These are phyloP conservation scores for Dactylellina drechsleri DNA, from an alignment of 2,329 filamentous ascomycete species.

Conservation along the genomic window DNA sequence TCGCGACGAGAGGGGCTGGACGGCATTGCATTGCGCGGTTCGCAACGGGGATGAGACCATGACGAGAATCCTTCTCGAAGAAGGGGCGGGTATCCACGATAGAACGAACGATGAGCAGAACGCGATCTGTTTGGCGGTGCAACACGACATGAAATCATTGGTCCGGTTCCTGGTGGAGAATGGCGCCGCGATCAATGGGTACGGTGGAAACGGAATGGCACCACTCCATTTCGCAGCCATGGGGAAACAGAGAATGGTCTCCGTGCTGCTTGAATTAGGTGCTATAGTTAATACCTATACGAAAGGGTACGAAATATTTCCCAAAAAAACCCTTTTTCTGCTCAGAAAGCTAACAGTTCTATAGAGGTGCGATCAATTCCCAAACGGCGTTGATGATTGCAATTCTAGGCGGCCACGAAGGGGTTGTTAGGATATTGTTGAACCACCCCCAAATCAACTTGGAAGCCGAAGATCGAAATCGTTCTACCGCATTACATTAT, in stretches of 20 bases:
- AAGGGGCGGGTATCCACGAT: constrained; percentile 52
- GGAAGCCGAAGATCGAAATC: constrained; percentile 45
- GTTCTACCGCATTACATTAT: constrained; percentile 54
- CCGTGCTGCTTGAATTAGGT: constrained; percentile 37
- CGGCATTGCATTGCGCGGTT: constrained; percentile 47
- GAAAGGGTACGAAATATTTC: constrained; percentile 31
- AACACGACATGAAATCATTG: constrained; percentile 42
- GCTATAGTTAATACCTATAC: constrained; percentile 47
- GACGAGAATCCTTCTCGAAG: constrained; percentile 52
- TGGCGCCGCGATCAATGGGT: constrained; percentile 48
- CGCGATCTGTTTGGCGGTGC: constrained; percentile 42
- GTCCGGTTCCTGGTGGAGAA: constrained; percentile 46
- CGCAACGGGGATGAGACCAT: constrained; percentile 47
- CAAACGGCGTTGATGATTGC: constrained; percentile 55
- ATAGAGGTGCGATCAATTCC: constrained; percentile 48
- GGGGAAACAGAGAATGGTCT: constrained; percentile 42
- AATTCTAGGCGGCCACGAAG: constrained; percentile 48
- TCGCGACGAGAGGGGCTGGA: constrained; percentile 45
- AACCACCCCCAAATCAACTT: constrained; percentile 42
- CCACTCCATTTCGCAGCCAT: constrained; percentile 47
- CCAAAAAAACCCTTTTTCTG: not conserved
- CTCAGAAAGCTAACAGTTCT: constrained; percentile 5
- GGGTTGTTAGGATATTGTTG: constrained; percentile 44
- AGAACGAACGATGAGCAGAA: constrained; percentile 43
- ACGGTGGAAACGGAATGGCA: constrained; percentile 47